Percentiles rank a stretch among this genome's conserved stretches.
These are phyloP conservation scores for Pseudogymnoascus sp. DNA, from an alignment of 2,329 filamentous ascomycete genomes.

Conservation along the genomic window DNA sequence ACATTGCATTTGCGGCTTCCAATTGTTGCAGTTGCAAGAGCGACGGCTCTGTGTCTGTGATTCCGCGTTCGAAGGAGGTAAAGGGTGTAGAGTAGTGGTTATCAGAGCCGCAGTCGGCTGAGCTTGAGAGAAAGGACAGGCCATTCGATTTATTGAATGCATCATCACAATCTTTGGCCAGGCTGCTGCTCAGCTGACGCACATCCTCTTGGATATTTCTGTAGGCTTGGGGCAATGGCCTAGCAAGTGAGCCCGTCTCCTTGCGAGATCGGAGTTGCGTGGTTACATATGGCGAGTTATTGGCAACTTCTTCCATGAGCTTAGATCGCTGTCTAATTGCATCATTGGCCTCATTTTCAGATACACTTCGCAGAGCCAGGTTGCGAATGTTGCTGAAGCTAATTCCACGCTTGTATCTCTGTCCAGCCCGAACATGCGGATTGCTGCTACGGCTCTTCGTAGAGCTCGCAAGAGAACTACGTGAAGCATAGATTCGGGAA, in stretches of 20 bases:
- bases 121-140: not conserved
- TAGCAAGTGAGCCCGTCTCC: not conserved
- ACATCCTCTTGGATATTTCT: slow-evolving; percentile 54
- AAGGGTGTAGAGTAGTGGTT: slow-evolving; percentile 1
- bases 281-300: not conserved
- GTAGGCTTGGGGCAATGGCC: not conserved
- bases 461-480: slow-evolving; percentile 41
- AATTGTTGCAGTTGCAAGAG: not conserved
- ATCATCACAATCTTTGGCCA: slow-evolving; percentile 85
- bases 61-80: not conserved
- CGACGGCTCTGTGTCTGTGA: not conserved
- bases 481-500: slow-evolving; percentile 33
- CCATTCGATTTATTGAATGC: slow-evolving; percentile 59
- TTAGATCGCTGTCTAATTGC: not conserved
- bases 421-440: slow-evolving; percentile 34
- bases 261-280: not conserved
- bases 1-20: not conserved
- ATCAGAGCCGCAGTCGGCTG: not conserved
- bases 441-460: slow-evolving; percentile 32
- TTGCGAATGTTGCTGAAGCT: slow-evolving; percentile 51
- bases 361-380: not conserved
- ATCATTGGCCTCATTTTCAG: not conserved
- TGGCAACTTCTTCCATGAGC: not conserved
- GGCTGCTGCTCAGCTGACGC: slow-evolving; percentile 72
- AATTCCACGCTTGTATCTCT: slow-evolving; percentile 52